Conservation (phyloP, 352 stramenopile genomes). For the Plasmopara viticola region DNA sequence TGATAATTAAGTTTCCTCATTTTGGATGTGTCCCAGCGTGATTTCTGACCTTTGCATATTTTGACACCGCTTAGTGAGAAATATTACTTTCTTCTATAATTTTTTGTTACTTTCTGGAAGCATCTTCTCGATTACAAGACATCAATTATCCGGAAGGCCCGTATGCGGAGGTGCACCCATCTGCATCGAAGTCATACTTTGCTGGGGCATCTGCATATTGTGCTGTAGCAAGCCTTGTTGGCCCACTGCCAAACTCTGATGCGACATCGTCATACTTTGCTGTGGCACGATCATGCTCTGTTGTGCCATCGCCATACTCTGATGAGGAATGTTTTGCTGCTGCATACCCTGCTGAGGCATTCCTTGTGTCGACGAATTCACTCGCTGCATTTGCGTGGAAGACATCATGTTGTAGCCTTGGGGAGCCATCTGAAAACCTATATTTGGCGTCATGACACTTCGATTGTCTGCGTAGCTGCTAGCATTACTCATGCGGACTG, state of each 20-base stretch:
- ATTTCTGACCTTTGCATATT: too few species aligned
- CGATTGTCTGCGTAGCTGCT: slow-evolving; percentile 32
- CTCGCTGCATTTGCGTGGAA: slow-evolving; percentile 26
- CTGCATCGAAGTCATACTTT: slow-evolving; percentile 25
- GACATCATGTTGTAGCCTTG: slow-evolving; percentile 54
- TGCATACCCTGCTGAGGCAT: slow-evolving; percentile 29
- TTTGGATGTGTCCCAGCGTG: too few species aligned
- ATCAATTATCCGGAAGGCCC: slow-evolving; percentile 15
- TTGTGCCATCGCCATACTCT: slow-evolving; percentile 27
- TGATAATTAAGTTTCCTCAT: too few species aligned
- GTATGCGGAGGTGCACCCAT: slow-evolving; percentile 24
- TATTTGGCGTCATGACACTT: slow-evolving; percentile 26
- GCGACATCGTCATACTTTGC: slow-evolving; percentile 19
- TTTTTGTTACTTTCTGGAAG: background rate
- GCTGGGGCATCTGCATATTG: slow-evolving; percentile 24
- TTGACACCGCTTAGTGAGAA: too few species aligned
- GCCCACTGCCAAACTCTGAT: slow-evolving; percentile 20
- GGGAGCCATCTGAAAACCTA: slow-evolving; percentile 36
- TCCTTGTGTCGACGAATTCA: slow-evolving; percentile 28
- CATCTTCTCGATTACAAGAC: background rate
- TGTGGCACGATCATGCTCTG: slow-evolving; percentile 23
- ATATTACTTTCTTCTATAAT: too few species aligned
- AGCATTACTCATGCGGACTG: slow-evolving; percentile 28
- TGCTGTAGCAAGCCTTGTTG: slow-evolving; percentile 20
- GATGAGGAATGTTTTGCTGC: slow-evolving; percentile 22